A percentile compares a stretch with the other conserved stretches of the same genome.
Conservation (phyloP, 2,329 filamentous ascomycete species). For the Chaetomium sp. region DNA sequence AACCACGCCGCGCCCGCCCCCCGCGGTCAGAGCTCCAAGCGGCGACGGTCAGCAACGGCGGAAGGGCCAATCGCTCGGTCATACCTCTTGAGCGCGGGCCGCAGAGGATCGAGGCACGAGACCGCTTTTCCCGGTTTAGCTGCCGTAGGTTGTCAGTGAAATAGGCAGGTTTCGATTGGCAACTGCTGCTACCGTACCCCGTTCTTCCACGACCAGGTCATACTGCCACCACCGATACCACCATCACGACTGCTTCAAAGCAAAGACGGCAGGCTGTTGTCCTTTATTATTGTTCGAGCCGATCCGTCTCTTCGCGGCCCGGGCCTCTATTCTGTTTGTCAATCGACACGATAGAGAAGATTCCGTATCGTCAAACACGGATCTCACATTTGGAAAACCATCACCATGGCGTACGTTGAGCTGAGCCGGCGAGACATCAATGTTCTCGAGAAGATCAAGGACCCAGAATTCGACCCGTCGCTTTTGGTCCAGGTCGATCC, state of each 20-base stretch:
- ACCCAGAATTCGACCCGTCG: conserved; percentile 64
- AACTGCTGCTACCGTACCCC: conserved; percentile 9
- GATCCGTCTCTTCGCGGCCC: background rate
- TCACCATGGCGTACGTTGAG: conserved; percentile 50
- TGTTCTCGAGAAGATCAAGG: conserved; percentile 67
- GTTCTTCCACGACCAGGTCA: background rate
- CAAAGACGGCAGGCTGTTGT: background rate
- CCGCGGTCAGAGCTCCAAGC: conserved; percentile 8
- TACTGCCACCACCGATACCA: background rate
- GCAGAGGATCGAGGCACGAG: conserved; percentile 23
- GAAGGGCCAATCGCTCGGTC: conserved; percentile 5
- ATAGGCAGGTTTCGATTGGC: conserved; percentile 18
- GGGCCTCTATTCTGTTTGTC: background rate
- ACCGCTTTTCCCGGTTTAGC: conserved; percentile 21
- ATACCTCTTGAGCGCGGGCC: background rate
- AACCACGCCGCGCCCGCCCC: conserved; percentile 17
- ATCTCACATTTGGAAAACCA: background rate
- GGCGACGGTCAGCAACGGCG: conserved; percentile 28
- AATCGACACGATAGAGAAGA: background rate
- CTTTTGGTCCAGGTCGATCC: conserved; percentile 57
- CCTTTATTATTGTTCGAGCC: background rate
- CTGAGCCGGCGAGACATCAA: conserved; percentile 62
- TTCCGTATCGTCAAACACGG: background rate
- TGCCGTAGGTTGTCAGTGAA: conserved; percentile 18
- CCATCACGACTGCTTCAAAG: background rate